Conservation (phyloP, 495 filamentous ascomycete genomes). For the Parathielavia hyrcaniae region DNA sequence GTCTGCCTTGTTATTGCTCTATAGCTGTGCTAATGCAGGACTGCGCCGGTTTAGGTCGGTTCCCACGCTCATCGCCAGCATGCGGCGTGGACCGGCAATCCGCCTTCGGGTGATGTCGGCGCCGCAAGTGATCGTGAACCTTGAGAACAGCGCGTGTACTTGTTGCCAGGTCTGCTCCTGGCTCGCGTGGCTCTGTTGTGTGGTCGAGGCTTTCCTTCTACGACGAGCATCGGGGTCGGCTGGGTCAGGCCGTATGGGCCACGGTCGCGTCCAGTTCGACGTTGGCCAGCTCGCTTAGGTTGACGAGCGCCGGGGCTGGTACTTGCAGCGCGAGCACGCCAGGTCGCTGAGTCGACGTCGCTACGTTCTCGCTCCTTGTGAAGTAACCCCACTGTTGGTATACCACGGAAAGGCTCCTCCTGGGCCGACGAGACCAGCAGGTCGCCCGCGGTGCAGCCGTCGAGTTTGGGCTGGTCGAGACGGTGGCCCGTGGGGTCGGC, state of each 20-base stretch:
- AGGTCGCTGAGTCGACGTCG: conserved; percentile 8
- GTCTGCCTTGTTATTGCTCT: conserved; percentile 8
- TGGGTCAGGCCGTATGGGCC: too few relatives aligned
- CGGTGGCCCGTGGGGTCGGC: conserved; percentile 7
- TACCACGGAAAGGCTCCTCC: conserved; percentile 7
- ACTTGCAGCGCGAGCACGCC: conserved; percentile 9
- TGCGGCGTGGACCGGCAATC: conserved; percentile 7
- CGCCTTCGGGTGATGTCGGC: conserved; percentile 9
- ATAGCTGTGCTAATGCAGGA: too few relatives aligned
- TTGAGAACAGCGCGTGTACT: too few relatives aligned
- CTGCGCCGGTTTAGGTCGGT: conserved; percentile 2
- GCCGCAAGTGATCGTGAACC: too few relatives aligned
- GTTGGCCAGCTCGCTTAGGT: too few relatives aligned
- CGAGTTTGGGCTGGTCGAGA: conserved; percentile 1
- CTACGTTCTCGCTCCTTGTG: conserved; percentile 8
- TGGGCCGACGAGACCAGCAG: background rate
- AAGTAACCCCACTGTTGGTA: conserved; percentile 2
- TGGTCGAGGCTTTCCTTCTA: too few relatives aligned
- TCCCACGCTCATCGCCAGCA: conserved; percentile 8
- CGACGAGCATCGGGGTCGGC: too few relatives aligned
- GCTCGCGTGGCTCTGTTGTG: too few relatives aligned
- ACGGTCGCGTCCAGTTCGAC: too few relatives aligned
- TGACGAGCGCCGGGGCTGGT: conserved; percentile 9
- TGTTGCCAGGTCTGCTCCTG: too few relatives aligned
- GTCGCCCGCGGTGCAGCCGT: conserved; percentile 8